Base-by-base conservation (phyloP, 2,329 filamentous ascomycete species). In the Neopestalotiopsis sp. region DNA sequence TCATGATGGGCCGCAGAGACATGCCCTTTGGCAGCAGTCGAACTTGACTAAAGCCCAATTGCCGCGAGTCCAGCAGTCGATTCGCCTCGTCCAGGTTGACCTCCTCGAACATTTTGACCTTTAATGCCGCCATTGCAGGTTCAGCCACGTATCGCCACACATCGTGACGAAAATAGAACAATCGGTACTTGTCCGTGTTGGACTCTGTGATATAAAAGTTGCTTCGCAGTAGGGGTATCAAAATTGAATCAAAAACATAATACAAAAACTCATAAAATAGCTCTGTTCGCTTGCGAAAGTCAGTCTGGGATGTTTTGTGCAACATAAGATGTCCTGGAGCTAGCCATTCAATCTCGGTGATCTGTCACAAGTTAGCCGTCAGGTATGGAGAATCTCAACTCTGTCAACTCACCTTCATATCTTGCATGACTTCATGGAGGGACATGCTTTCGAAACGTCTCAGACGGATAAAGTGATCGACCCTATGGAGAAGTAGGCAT, bases 141-240 rank as follows among this genome's bases (percentile, higher is more conserved):
- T 95, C 91, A 1, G 91, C 89, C 42, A 98, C 80, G 56, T 86
- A 86, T 65, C 88, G 89, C 96, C 96, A 99, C 10, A 96, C 85
- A 79, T 99, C 96, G 72, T 99, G 96, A 4, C 95, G 92, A 77
- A 98, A 98, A 81, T 94, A 99, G 79, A 97, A 97, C 0, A 98
- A 82, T 34, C 90, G 89, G 74, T 96, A 94, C 17, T 92, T 90
- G 76, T 97, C 90, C 1, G 85, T 84, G 71, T 90, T 94, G 0
- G 94, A 96, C 78, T 99, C 96, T 0, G 96, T 99, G 49, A 98
- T 93, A 76, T 98, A 95, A 75, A 99, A 99, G 75, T 96, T 95
- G 71, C 89, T 90, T 42, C 93, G 90, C 62, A 98, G 88, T 7
- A 99, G 85, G 10, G 96, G 95, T 74, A 98, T 92, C 68, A 99